phyloP scores from a whole-genome alignment of 441 rosid genomes.

The Theobroma grandiflorum region DNA sequence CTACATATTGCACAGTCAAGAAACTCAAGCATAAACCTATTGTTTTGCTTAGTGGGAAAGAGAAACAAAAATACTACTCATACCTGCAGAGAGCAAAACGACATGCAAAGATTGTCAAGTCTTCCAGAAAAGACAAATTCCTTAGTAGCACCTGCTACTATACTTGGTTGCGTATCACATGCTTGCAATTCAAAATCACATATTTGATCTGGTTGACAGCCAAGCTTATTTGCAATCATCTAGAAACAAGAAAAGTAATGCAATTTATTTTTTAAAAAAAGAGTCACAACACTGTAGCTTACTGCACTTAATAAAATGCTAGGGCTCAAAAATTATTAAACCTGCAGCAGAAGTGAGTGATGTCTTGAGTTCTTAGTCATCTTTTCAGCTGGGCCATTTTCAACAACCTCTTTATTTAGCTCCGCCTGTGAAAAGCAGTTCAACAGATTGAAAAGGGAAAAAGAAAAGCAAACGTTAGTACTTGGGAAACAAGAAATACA shows the following conservation, averaged over 20 bases:
- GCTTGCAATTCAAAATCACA: slow-evolving; percentile 98
- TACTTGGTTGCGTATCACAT: slow-evolving; percentile 95
- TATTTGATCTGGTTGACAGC: slow-evolving; percentile 77
- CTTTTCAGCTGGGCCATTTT: slow-evolving; percentile 47
- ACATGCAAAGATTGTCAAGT: slow-evolving; percentile 99
- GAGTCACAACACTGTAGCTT: slow-evolving; percentile 11
- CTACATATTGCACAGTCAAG: neutral
- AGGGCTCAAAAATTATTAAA: slow-evolving; percentile 31
- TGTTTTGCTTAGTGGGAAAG: neutral
- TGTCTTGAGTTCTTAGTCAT: slow-evolving; percentile 56
- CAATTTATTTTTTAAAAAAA: slow-evolving; percentile 11
- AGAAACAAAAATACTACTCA: slow-evolving; percentile 14
- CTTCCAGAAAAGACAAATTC: slow-evolving; percentile 96
- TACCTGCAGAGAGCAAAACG: slow-evolving; percentile 94
- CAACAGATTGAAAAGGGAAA: neutral
- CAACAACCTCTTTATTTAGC: slow-evolving; percentile 61
- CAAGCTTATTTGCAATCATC: slow-evolving; percentile 72
- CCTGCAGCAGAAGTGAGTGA: slow-evolving; percentile 80
- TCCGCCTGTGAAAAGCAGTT: slow-evolving; percentile 63
- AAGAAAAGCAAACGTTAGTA: slow-evolving; percentile 23
- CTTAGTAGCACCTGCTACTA: slow-evolving; percentile 83
- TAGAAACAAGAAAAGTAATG: slow-evolving; percentile 39
- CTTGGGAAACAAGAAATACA: neutral
- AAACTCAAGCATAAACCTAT: slow-evolving; percentile 24
- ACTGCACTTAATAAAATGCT: neutral